Base-by-base conservation (phyloP, 2,329 filamentous ascomycete genomes). In the Atkinsonella hypoxylon region DNA sequence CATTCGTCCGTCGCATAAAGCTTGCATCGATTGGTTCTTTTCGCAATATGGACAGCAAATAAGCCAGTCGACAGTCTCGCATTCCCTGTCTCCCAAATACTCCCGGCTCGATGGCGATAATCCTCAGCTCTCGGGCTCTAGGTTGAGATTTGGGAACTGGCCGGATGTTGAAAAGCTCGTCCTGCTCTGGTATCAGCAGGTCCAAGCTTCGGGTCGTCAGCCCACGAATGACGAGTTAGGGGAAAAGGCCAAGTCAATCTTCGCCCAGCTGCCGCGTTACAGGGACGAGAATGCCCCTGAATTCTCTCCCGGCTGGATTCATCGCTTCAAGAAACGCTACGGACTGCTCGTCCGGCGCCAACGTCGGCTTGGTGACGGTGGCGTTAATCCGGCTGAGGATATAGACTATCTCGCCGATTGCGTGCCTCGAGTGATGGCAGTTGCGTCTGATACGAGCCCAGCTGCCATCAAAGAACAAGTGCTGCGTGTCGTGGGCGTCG, bases 241-340 rank as follows among this genome's bases (percentile, higher is more conserved):
- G 54, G 78, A 81, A 34, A 81, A 81, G 67, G 78, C 78, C 42
- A 81, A 80, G 61, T 61, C 66, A 51, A 79, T 82, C 56, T 82
- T 81, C 61, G 66, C 67, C 42, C 73, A 78, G 57, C 67, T 82
- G 30, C 77, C 78, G 15, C 75, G 77, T 17, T 81, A 82, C 62
- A 79, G 77, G 60, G 78, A 78, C 55, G 77, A 81, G 61, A 64
- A 65, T n/a, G 67, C 78, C 1, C 78, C 78, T 45, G 78, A 82
- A 62, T 82, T 82, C 61, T 81, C 77, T 0, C 78, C 78, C 0
- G 78, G 78, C 40, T 82, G 78, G 78, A 81, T 82, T 52, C 78
- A 82, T 57, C 72, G 78, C 36, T 82, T 82, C 66, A 82, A 82
- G 65, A 81, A 81, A 61, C 72, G 78, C 11, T 82, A 82, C 53